phyloP scores from a whole-genome alignment of 148 eudicot species.

The Beta vulgaris region DNA sequence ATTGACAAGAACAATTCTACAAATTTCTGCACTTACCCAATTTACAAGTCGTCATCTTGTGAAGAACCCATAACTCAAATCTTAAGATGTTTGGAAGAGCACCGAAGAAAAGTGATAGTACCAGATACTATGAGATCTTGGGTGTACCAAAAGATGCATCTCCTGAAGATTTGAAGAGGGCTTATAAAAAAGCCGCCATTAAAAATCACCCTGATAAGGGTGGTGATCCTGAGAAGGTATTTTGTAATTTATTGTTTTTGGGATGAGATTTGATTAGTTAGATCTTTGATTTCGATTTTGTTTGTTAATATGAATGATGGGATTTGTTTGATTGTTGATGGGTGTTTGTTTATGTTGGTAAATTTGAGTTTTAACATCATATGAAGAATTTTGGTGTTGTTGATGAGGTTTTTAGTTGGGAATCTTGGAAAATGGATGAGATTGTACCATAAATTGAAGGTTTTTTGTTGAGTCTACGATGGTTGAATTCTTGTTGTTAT shows the following conservation, averaged over 20 bases:
- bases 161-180: conserved; percentile 62
- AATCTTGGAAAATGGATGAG: too few relatives aligned
- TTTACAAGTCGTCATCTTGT: background rate
- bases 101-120: conserved; percentile 60
- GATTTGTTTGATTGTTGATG: background rate
- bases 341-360: background rate
- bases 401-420: too few relatives aligned
- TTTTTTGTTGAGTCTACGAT: too few relatives aligned
- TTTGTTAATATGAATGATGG: background rate
- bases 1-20: background rate
- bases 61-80: background rate
- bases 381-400: too few relatives aligned
- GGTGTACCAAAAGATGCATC: conserved; percentile 49
- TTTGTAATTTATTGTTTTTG: background rate
- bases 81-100: conserved; percentile 65
- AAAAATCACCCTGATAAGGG: conserved; percentile 78
- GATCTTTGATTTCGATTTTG: background rate
- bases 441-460: too few relatives aligned
- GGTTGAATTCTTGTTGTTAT: too few relatives aligned
- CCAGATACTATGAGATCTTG: conserved; percentile 47
- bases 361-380: too few relatives aligned
- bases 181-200: conserved; percentile 59
- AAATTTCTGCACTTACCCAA: background rate
- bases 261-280: background rate
- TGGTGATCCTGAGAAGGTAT: conserved; percentile 66